phyloP scores from a whole-genome alignment of 495 filamentous ascomycete genomes.

The Penicillium arizonense region DNA sequence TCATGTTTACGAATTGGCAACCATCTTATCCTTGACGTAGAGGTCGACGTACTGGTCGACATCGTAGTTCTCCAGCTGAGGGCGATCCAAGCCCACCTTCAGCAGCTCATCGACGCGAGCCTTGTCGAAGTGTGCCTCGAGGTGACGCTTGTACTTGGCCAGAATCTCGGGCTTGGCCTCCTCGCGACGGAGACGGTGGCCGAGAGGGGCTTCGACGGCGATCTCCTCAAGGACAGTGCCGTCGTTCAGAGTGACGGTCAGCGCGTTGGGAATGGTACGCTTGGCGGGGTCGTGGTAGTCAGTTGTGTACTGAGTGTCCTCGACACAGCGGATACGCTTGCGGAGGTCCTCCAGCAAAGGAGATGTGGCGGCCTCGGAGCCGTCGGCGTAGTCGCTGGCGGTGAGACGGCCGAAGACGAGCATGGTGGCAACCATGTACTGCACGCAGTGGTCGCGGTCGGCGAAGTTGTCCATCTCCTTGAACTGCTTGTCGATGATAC shows the following conservation, averaged over 20 bases:
- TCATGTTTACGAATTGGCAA: conserved; percentile 30
- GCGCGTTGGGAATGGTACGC: conserved; percentile 93
- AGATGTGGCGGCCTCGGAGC: conserved; percentile 85
- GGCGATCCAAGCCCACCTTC: conserved; percentile 66
- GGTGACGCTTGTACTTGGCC: conserved; percentile 90
- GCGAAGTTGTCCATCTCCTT: conserved; percentile 99
- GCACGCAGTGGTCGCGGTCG: conserved; percentile 98
- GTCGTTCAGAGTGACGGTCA: conserved; percentile 91
- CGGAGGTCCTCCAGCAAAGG: conserved; percentile 85
- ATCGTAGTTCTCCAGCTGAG: conserved; percentile 73
- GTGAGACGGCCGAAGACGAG: conserved; percentile 89
- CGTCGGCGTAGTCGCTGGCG: conserved; percentile 89
- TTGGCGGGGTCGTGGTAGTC: conserved; percentile 93
- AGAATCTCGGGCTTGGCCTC: conserved; percentile 97
- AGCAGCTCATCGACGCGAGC: conserved; percentile 76
- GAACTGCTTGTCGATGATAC: conserved; percentile 99
- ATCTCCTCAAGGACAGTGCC: conserved; percentile 91
- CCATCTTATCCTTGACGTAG: conserved; percentile 70
- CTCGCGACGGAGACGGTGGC: conserved; percentile 85
- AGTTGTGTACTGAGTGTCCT: conserved; percentile 88
- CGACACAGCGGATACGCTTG: conserved; percentile 88
- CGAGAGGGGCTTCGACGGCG: conserved; percentile 91
- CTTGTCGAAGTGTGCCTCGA: conserved; percentile 76
- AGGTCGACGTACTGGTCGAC: conserved; percentile 94
- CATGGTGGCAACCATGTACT: conserved; percentile 98